These are phyloP conservation scores for Venustampulla echinocandica DNA, from an alignment of 495 filamentous ascomycete genomes.

Conservation along the genomic window DNA sequence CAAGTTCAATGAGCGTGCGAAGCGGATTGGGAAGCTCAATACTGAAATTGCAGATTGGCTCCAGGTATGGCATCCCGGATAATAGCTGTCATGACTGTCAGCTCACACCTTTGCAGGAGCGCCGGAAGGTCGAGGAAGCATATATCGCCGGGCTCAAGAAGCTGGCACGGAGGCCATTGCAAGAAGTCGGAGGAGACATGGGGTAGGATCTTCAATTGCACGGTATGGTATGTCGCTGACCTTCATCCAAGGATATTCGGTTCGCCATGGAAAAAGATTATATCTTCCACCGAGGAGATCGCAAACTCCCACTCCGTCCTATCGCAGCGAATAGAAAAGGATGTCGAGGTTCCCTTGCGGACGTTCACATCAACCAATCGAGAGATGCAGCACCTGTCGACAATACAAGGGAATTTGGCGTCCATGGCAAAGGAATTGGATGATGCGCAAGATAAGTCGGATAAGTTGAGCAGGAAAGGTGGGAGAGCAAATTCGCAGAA, in stretches of 20 bases:
- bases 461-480: conserved; percentile 76
- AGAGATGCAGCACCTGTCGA: conserved; percentile 79
- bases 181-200: conserved; percentile 66
- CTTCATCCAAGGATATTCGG: conserved; percentile 66
- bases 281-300: conserved; percentile 67
- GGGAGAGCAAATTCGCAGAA: conserved; percentile 71
- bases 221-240: conserved; percentile 14
- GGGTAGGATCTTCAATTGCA: conserved; percentile 53
- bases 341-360: conserved; percentile 80
- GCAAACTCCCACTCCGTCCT: conserved; percentile 79
- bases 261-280: conserved; percentile 84
- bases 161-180: conserved; percentile 58
- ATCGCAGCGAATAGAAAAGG: conserved; percentile 76
- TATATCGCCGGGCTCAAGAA: conserved; percentile 82
- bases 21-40: conserved; percentile 80
- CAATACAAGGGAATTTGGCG: conserved; percentile 70
- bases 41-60: conserved; percentile 93
- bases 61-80: conserved; percentile 52
- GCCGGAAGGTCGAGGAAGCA: conserved; percentile 81
- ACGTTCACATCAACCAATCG: conserved; percentile 60
- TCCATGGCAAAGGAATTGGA: conserved; percentile 81
- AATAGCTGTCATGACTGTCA: not conserved
- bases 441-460: conserved; percentile 71
- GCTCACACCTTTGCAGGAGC: conserved; percentile 48
- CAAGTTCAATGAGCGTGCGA: conserved; percentile 79